phyloP scores from a whole-genome alignment of 1,284 basidiomycete species.

The Bjerkandera adusta region DNA sequence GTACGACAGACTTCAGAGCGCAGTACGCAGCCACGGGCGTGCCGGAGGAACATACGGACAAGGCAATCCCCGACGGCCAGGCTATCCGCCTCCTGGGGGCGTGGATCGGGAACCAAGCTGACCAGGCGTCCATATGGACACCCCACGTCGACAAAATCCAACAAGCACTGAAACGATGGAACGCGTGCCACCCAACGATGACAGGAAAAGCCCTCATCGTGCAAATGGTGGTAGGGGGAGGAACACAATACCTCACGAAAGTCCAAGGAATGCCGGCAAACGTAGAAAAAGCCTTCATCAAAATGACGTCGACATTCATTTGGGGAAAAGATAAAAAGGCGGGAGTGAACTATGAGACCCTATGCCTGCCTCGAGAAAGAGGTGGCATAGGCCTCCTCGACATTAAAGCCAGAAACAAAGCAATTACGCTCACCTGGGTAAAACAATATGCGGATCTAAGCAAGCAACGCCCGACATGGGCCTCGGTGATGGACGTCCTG shows the following conservation, averaged over 20 bases:
- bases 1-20: conserved; percentile 11
- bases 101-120: conserved; percentile 26
- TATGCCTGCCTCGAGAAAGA: conserved; percentile 5
- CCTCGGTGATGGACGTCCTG: conserved; percentile 18
- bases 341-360: conserved; percentile 9
- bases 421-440: conserved; percentile 26
- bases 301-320: conserved; percentile 17
- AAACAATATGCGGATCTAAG: conserved; percentile 19
- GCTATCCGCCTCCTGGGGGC: conserved; percentile 26
- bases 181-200: conserved; percentile 15
- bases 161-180: conserved; percentile 18
- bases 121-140: conserved; percentile 19
- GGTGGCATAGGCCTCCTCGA: conserved; percentile 24
- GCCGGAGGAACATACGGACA: too few relatives aligned
- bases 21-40: too few relatives aligned
- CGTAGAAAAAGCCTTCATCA: conserved; percentile 8
- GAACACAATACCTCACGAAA: conserved; percentile 26
- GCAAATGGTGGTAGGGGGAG: conserved; percentile 21
- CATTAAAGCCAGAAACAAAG: conserved; percentile 24
- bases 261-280: conserved; percentile 25
- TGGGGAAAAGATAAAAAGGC: conserved; percentile 19
- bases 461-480: conserved; percentile 21
- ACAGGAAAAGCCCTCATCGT: conserved; percentile 20
- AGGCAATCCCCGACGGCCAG: too few relatives aligned
- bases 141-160: conserved; percentile 18